These are phyloP conservation scores for Aquilaria yunnanensis DNA, from an alignment of 345 rosid species.

Conservation along the genomic window DNA sequence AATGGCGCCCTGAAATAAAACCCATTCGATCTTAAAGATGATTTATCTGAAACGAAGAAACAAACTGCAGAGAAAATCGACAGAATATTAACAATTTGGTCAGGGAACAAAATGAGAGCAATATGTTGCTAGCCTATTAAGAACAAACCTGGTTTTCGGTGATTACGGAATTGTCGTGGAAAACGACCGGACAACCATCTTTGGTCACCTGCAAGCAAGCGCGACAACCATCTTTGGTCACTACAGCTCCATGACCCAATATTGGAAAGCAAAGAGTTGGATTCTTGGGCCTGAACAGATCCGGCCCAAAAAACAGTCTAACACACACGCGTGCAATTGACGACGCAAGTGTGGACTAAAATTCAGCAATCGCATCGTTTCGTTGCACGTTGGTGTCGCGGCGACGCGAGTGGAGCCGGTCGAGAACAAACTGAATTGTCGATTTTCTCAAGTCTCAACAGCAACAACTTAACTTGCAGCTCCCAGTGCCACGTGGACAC, in stretches of 20 bases:
- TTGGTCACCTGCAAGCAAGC: slow-evolving; percentile 49
- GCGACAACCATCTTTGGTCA: not conserved
- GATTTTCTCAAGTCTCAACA: no score
- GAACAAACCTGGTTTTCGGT: slow-evolving; percentile 40
- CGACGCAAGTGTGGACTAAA: no score
- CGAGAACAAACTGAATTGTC: no score
- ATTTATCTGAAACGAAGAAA: not conserved
- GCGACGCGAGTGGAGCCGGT: no score
- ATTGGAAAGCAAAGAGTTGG: not conserved
- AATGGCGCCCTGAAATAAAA: slow-evolving; percentile 38
- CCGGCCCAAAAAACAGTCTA: no score
- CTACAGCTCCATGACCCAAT: slow-evolving; percentile 12
- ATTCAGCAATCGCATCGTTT: no score
- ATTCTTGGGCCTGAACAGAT: no score
- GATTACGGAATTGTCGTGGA: slow-evolving; percentile 57
- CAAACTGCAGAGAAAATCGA: not conserved
- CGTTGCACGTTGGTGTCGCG: no score
- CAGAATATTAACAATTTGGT: not conserved
- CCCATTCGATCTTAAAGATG: not conserved
- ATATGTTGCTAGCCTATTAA: not conserved
- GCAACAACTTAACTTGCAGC: no score
- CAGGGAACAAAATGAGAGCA: not conserved
- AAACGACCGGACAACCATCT: slow-evolving; percentile 60
- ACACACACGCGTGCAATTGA: no score
- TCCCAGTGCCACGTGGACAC: no score